phyloP scores from a whole-genome alignment of 169 alveolate genomes.

The Plasmodium cynomolgi region DNA sequence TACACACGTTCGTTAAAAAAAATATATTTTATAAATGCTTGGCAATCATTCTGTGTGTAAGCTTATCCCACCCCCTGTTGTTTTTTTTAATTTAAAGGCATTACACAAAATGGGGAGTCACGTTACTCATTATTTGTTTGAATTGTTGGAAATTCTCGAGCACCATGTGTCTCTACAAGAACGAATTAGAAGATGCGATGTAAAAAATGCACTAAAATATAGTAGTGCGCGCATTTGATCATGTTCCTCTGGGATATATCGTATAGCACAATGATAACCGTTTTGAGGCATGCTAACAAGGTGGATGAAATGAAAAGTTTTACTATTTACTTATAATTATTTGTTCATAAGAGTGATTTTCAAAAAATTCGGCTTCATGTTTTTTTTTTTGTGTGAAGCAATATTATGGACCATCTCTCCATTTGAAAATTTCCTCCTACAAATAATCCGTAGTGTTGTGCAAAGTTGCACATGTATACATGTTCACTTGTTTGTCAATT shows the following conservation, averaged over 20 bases:
- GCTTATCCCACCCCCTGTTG: background rate
- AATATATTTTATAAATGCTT: background rate
- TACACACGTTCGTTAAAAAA: background rate
- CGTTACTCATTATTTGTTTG: background rate
- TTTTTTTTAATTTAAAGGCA: background rate
- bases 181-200: background rate
- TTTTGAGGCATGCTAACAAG: background rate
- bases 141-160: background rate
- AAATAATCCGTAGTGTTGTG: background rate
- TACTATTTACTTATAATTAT: background rate
- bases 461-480: background rate
- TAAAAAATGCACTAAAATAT: background rate
- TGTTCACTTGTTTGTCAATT: background rate
- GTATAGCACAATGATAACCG: background rate
- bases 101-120: background rate
- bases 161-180: background rate
- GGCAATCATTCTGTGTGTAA: background rate
- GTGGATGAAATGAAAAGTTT: background rate
- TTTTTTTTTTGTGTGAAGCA: background rate
- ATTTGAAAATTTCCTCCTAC: background rate
- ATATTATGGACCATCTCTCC: background rate
- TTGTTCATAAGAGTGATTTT: background rate
- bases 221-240: background rate
- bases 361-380: background rate
- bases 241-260: background rate